A percentile compares a stretch with the other conserved stretches of the same genome.
These are phyloP conservation scores for Triticum monococcum DNA, from an alignment of 176 grass and related monocot species.

Conservation along the genomic window DNA sequence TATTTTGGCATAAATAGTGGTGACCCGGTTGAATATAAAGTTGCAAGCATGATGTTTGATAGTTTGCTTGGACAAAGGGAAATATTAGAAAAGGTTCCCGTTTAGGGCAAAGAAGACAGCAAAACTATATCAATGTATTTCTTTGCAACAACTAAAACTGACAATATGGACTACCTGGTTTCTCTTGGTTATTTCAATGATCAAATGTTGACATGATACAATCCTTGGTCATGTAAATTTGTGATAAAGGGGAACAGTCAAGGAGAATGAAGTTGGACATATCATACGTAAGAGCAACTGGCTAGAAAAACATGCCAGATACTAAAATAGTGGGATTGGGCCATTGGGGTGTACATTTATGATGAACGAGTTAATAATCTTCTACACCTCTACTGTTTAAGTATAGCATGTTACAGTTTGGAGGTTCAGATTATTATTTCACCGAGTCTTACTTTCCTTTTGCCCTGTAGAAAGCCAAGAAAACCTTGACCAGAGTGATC, in stretches of 20 bases:
- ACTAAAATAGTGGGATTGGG: neutral
- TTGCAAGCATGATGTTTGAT: neutral
- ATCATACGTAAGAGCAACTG: neutral
- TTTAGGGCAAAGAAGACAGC: neutral
- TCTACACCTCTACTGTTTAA: neutral
- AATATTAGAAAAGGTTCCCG: neutral
- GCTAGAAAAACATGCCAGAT: neutral
- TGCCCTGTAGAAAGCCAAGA: conserved; percentile 45
- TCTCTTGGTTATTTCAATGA: neutral
- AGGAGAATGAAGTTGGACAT: neutral
- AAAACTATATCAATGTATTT: neutral
- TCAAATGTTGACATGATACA: neutral
- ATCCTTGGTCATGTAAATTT: neutral
- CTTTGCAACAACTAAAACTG: neutral
- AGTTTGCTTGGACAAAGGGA: neutral
- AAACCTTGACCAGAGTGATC: conserved; percentile 50
- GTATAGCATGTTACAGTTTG: neutral
- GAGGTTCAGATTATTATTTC: neutral
- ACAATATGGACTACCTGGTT: neutral
- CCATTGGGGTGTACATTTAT: neutral
- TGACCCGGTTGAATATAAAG: neutral
- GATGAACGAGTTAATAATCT: neutral
- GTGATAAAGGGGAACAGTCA: neutral
- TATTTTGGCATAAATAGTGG: neutral
- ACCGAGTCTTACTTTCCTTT: neutral